Evolutionary conservation across 2,329 filamentous ascomycete species (phyloP).

Genomic region (Chlorencoelia australis): DNA sequence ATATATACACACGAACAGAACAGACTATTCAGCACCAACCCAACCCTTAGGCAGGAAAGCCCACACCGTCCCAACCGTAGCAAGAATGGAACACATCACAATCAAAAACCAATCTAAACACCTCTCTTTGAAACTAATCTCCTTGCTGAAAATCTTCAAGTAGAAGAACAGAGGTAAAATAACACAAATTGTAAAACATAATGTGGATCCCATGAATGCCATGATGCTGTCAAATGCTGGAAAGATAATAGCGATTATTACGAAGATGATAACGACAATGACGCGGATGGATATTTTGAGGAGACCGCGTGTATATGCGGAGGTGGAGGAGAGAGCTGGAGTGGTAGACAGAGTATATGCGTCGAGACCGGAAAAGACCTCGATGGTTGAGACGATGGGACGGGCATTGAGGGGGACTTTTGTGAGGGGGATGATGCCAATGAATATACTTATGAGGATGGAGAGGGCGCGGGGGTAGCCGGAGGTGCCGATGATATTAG

Average conservation of each 20-base stretch:
- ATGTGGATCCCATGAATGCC: slow-evolving; percentile 70
- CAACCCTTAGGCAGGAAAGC: slow-evolving; percentile 75
- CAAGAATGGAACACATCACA: slow-evolving; percentile 57
- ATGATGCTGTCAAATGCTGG: slow-evolving; percentile 63
- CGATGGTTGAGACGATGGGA: slow-evolving; percentile 76
- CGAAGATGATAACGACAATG: slow-evolving; percentile 57
- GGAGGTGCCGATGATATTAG: slow-evolving; percentile 67
- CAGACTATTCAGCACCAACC: slow-evolving; percentile 43
- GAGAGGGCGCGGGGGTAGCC: slow-evolving; percentile 67
- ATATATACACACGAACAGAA: too few species aligned
- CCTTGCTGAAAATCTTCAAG: slow-evolving; percentile 73
- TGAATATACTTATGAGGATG: slow-evolving; percentile 73
- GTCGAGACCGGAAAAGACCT: slow-evolving; percentile 65
- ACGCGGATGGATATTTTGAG: slow-evolving; percentile 55
- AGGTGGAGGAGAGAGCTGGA: slow-evolving; percentile 41
- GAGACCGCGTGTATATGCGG: slow-evolving; percentile 45
- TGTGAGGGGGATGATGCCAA: slow-evolving; percentile 87
- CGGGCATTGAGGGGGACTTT: slow-evolving; percentile 89
- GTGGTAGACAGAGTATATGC: slow-evolving; percentile 33
- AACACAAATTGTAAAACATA: slow-evolving; percentile 91
- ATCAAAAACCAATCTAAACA: slow-evolving; percentile 60
- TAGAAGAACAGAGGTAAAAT: slow-evolving; percentile 85
- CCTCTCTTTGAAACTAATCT: slow-evolving; percentile 55
- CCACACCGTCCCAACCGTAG: slow-evolving; percentile 71
- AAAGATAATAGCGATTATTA: slow-evolving; percentile 62